Percentiles rank a stretch among this genome's conserved stretches.
These are phyloP conservation scores for Hypoxylon sp. DNA, from an alignment of 2,329 filamentous ascomycete species.

Conservation along the genomic window DNA sequence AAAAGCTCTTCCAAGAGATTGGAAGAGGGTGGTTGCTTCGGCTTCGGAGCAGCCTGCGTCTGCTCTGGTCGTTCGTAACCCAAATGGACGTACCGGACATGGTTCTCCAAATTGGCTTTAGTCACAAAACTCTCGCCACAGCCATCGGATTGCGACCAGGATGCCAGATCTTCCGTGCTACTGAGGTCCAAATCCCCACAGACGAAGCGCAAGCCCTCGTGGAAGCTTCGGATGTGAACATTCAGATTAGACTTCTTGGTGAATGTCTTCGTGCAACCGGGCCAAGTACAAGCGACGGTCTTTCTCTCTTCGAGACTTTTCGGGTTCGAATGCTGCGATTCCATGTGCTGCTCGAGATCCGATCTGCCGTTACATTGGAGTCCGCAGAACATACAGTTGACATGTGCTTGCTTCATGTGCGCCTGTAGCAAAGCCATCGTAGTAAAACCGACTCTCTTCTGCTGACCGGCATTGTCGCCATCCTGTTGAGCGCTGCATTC, in stretches of 20 bases:
- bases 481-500: slow-evolving; percentile 69
- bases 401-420: slow-evolving; percentile 81
- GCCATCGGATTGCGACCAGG: slow-evolving; percentile 76
- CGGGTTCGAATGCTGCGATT: slow-evolving; percentile 78
- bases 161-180: slow-evolving; percentile 68
- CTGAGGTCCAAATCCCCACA: slow-evolving; percentile 79
- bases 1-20: slow-evolving; percentile 62
- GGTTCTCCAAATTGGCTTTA: slow-evolving; percentile 85
- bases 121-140: slow-evolving; percentile 83
- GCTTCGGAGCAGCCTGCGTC: slow-evolving; percentile 45
- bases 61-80: slow-evolving; percentile 64
- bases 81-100: slow-evolving; percentile 86
- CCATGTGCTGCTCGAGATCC: slow-evolving; percentile 82
- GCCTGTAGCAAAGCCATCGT: slow-evolving; percentile 79
- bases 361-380: slow-evolving; percentile 75
- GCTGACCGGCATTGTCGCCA: slow-evolving; percentile 56
- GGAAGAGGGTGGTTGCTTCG: slow-evolving; percentile 34
- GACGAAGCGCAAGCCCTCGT: slow-evolving; percentile 82
- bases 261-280: slow-evolving; percentile 81
- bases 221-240: slow-evolving; percentile 81
- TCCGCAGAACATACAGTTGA: slow-evolving; percentile 82
- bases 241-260: slow-evolving; percentile 87
- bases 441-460: slow-evolving; percentile 72
- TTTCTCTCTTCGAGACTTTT: slow-evolving; percentile 73
- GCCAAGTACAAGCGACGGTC: slow-evolving; percentile 75